phyloP scores from a whole-genome alignment of 2,329 filamentous ascomycete genomes.

The Aspergillus sp. region DNA sequence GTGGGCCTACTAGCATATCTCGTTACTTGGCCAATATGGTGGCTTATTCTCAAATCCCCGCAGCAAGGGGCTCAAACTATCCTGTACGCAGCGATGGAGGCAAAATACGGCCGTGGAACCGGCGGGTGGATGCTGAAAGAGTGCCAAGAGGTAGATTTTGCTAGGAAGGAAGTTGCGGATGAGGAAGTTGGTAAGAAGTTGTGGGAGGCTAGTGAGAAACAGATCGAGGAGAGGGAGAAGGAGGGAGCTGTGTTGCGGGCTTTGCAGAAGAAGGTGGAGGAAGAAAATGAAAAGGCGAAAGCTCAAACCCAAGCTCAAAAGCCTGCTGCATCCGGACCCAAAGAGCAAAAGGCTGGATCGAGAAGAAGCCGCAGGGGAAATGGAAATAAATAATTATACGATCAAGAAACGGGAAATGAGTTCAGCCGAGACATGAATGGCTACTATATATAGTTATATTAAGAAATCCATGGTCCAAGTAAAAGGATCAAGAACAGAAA shows the following conservation, averaged over 20 bases:
- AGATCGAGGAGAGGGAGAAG: conserved; percentile 81
- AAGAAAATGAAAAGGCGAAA: conserved; percentile 27
- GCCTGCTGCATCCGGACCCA: conserved; percentile 10
- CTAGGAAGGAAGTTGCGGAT: conserved; percentile 72
- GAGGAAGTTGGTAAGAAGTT: conserved; percentile 78
- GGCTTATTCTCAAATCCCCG: conserved; percentile 84
- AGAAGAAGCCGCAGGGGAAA: conserved; percentile 39
- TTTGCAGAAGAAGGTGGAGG: conserved; percentile 55
- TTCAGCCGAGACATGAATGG: no score
- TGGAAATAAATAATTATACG: conserved; percentile 12
- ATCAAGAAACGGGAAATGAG: background rate
- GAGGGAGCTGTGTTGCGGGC: conserved; percentile 66
- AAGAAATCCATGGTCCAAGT: no score
- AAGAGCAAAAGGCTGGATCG: conserved; percentile 38
- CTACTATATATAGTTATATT: no score
- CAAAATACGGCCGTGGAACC: conserved; percentile 60
- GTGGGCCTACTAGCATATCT: conserved; percentile 78
- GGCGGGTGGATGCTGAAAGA: conserved; percentile 84
- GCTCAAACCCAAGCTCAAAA: conserved; percentile 7
- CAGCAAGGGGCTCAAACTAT: conserved; percentile 83
- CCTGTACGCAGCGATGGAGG: conserved; percentile 82
- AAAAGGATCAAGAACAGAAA: background rate
- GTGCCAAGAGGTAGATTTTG: conserved; percentile 72
- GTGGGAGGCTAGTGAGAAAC: conserved; percentile 84
- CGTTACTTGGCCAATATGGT: conserved; percentile 74